A percentile compares a stretch with the other conserved stretches of the same genome.
phyloP scores from a whole-genome alignment of 768 basidiomycete species.

The Sarcodon aspratus region DNA sequence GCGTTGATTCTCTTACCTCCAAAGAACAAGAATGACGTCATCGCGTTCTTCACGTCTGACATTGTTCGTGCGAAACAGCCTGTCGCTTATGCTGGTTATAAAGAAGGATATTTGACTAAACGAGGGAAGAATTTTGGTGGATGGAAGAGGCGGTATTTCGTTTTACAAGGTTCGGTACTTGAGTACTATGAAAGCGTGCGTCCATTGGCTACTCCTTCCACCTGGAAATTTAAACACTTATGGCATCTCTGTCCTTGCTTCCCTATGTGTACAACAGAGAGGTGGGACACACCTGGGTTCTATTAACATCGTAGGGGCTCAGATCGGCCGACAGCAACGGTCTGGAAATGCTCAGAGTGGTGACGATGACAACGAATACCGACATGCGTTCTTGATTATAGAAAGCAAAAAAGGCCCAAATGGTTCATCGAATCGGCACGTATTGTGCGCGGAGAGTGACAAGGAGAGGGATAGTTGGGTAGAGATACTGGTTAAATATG shows the following conservation, averaged over 20 bases:
- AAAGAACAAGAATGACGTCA: constrained; percentile 82
- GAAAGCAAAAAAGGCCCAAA: constrained; percentile 65
- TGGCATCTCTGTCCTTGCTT: neutral
- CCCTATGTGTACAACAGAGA: constrained; percentile 15
- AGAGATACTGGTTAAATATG: constrained; percentile 82
- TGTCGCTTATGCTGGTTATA: constrained; percentile 73
- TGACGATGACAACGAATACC: constrained; percentile 87
- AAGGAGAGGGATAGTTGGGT: constrained; percentile 92
- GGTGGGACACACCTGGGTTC: constrained; percentile 89
- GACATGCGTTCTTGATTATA: constrained; percentile 96
- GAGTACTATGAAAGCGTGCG: constrained; percentile 95
- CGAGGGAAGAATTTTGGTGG: constrained; percentile 97
- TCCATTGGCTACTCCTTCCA: constrained; percentile 11
- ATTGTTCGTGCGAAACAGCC: constrained; percentile 68
- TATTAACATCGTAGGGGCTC: constrained; percentile 82
- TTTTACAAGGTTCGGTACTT: constrained; percentile 79
- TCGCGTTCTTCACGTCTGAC: constrained; percentile 88
- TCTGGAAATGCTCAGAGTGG: constrained; percentile 36
- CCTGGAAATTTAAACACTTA: constrained; percentile 1
- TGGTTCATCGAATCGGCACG: constrained; percentile 68
- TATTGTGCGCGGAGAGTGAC: constrained; percentile 95
- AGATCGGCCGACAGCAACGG: constrained; percentile 91
- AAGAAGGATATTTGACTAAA: constrained; percentile 94
- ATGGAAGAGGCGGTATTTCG: constrained; percentile 95
- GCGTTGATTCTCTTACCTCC: constrained; percentile 71